Percentiles rank a stretch among this genome's conserved stretches.
Conservation (phyloP, 2,329 filamentous ascomycete species). For the Penicillium sp. region DNA sequence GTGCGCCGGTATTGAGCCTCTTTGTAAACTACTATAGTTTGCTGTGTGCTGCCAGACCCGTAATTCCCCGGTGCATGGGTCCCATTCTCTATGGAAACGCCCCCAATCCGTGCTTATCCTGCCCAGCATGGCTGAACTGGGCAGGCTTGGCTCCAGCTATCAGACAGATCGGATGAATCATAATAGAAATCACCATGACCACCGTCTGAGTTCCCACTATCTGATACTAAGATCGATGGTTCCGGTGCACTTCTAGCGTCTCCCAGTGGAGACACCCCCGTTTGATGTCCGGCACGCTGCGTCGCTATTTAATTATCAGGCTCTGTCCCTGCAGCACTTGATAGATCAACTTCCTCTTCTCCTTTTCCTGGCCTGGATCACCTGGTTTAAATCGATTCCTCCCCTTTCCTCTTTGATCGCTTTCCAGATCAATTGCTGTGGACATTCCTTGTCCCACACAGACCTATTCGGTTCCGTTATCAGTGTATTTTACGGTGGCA, state of each 20-base stretch:
- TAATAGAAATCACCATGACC: constrained; percentile 27
- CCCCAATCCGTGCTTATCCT: constrained; percentile 8
- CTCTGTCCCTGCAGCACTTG: constrained; percentile 26
- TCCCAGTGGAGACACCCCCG: constrained; percentile 25
- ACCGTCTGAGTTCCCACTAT: constrained; percentile 26
- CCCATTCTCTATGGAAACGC: constrained; percentile 10
- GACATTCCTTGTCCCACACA: background rate
- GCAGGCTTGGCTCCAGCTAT: constrained; percentile 24
- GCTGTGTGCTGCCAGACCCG: constrained; percentile 12
- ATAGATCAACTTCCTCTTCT: constrained; percentile 24
- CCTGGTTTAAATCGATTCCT: constrained; percentile 1
- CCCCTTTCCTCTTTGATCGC: constrained; percentile 1
- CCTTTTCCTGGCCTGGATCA: background rate
- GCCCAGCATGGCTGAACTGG: constrained; percentile 15
- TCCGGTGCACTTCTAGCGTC: constrained; percentile 21
- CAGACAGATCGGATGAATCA: constrained; percentile 26
- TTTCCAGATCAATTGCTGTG: background rate
- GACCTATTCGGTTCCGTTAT: background rate
- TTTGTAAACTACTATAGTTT: background rate
- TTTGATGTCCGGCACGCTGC: constrained; percentile 16
- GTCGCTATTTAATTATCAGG: constrained; percentile 28
- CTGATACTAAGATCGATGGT: constrained; percentile 25
- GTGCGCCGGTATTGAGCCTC: background rate
- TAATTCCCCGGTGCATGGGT: constrained; percentile 22
- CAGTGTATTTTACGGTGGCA: constrained; percentile 1